Base-by-base conservation (phyloP, 2,329 filamentous ascomycete species). In the Pseudogymnoascus pannorum region DNA sequence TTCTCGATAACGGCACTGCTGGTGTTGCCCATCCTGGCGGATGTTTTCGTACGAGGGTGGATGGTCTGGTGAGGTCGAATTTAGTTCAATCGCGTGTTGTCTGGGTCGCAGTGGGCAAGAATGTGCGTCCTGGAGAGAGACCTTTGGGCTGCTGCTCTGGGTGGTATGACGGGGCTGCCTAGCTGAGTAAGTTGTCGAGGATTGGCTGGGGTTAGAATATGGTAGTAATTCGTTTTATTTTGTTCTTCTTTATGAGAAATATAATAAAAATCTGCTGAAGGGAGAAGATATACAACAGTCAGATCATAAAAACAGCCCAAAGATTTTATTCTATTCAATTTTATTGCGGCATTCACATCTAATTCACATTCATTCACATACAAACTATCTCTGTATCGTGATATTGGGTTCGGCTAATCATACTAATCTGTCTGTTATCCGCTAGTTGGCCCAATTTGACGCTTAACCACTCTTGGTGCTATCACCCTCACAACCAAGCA, bases 1-100 rank as follows among this genome's bases (percentile, higher is more conserved):
- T 89, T 94, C 77, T 97, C 93, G 76, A 97, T 82, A 74, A 97
- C 87, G 68, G 82, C 78, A 73, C 85, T 88, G 68, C 83, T 85
- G 62, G 84, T 83, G 76, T 88, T 88, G 69, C 86, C 86, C 86
- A 88, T 88, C 67, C 68, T 75, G 72, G 66, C 65, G 66, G 62
- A 60, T 54, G 44, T 29, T 29, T 42, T 54, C 2, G 44, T 54
- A 12, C 24, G 26, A 29, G 44, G 44, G 9, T 31, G 44, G 44
- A 31, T 54, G 1, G 24, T 31, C 44, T 24, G 24, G 24, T 31
- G 44, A 54, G 44, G 44, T 54, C 20, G 42, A 31, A 16, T 18
- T 18, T 12, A 54, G 44, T 18, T 18, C 44, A 18, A 54, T 54
- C 44, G 44, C 44, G 24, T 54, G 44, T 18, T 54, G 44, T 54